These are phyloP conservation scores for Chytriomyces sp. DNA, from an alignment of 192 early-diverging fungal genomes.

Conservation along the genomic window DNA sequence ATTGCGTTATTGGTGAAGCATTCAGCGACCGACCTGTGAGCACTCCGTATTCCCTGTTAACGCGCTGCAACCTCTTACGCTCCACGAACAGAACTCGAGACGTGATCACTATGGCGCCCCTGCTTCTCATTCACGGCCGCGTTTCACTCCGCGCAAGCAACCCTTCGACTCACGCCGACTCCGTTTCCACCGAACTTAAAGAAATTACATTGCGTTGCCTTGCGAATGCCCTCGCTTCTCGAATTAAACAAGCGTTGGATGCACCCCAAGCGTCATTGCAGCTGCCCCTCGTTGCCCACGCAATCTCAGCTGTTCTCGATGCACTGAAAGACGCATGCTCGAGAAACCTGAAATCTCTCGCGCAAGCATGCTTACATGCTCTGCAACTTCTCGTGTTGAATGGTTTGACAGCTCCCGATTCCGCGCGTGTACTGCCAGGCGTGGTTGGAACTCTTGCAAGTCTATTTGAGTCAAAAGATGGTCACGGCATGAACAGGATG, in stretches of 20 bases:
- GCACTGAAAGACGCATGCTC: not conserved
- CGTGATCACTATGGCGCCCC: not conserved
- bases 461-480: slow-evolving; percentile 7
- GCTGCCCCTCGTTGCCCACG: not conserved
- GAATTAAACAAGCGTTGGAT: not conserved
- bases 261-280: not conserved
- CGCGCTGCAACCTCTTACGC: not conserved
- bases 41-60: not conserved
- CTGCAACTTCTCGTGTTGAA: not conserved
- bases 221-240: not conserved
- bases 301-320: slow-evolving; percentile 10
- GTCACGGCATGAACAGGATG: not conserved
- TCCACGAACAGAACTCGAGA: not conserved
- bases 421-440: slow-evolving; percentile 11
- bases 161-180: not conserved
- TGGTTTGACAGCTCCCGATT: not conserved
- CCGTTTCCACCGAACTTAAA: not conserved
- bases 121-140: not conserved
- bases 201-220: not conserved
- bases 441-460: slow-evolving; percentile 2
- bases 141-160: not conserved
- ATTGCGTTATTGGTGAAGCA: not conserved
- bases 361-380: not conserved
- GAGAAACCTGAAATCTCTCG: not conserved
- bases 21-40: not conserved